Percentiles rank a stretch among this genome's conserved stretches.
These are phyloP conservation scores for Botrytis tulipae DNA, from an alignment of 2,329 filamentous ascomycete genomes.

Conservation along the genomic window DNA sequence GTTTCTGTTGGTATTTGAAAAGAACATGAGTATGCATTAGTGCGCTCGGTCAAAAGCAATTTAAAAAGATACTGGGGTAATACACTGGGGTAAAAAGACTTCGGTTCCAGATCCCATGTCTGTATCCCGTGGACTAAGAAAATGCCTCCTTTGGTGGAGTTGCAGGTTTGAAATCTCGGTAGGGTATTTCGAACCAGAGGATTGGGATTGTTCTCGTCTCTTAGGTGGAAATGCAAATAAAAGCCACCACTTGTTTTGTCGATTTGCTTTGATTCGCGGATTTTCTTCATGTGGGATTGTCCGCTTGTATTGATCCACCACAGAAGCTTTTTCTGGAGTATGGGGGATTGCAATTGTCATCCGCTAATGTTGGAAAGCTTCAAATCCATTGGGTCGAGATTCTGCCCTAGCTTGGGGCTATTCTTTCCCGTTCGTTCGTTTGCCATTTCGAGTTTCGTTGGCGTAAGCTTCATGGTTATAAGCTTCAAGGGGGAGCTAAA, in stretches of 20 bases:
- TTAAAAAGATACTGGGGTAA: not conserved
- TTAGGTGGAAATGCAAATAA: not conserved
- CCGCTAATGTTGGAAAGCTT: not conserved
- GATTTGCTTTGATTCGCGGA: not conserved
- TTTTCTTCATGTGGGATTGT: not conserved
- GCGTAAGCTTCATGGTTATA: not conserved
- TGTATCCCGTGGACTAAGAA: not conserved
- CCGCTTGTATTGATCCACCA: not conserved
- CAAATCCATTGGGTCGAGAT: not conserved
- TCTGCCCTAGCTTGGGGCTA: not conserved
- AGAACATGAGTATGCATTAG: not conserved
- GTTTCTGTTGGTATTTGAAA: not conserved
- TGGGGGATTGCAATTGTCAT: not conserved
- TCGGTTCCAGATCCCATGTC: not conserved
- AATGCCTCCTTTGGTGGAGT: not conserved
- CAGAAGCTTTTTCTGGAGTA: not conserved
- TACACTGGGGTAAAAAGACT: no score
- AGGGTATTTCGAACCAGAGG: not conserved
- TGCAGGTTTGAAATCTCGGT: not conserved
- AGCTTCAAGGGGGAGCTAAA: not conserved
- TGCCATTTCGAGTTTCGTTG: conserved; percentile 6
- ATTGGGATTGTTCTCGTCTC: not conserved
- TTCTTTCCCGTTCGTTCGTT: not conserved
- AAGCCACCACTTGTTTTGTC: not conserved
- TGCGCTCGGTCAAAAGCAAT: not conserved